Base-by-base conservation (phyloP, 192 early-diverging fungal genomes). In the Phycomyces blakesleeanus region DNA sequence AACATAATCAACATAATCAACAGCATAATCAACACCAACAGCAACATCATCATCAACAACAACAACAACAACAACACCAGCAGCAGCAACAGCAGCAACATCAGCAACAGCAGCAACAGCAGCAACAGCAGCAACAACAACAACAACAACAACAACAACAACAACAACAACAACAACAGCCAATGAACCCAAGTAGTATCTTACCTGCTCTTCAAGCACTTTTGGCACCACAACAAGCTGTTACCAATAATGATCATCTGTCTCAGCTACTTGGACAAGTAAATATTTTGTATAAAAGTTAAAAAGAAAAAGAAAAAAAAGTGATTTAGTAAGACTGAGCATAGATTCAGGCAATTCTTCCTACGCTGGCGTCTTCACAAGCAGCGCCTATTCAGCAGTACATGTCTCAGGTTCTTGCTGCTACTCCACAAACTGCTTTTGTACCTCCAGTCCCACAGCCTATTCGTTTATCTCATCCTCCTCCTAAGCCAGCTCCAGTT, bases 341-440 rank as follows among this genome's bases (percentile, higher is more conserved):
- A 44, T 49, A 72, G 70, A 61, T 72, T 14, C 63, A 72, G 61
- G 63, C 70, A 27, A 41, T 72, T 16, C 59, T 72, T 55, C 70
- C 70, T 44, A 67, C 64, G 18, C 42, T 72, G 21, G 58, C 71
- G 42, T n/a, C 71, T 38, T 25, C 44, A 10, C 64, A 72, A 44
- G 71, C 60, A 10, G 42, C 59, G 0, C 51, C 63, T 38, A 72
- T 72, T 18, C 64, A 72, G 40, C 71, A 67, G 16, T 67, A 72
- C n/a, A 42, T 72, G n/a, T 37, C 71, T 0, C 55, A 62, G 37
- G 61, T 72, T 38, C 29, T 66, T 20, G 29, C 58, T 20, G 18
- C 63, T 20, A 4, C 51, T 14, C 11, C 49, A 21, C 39, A 59
- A 18, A 14, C 58, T 15, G 11, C 59, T 18, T 41, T 16, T 34